Evolutionary conservation across 2,329 filamentous ascomycete species (phyloP), one percentile per base, ranked within the genome.

Genomic region (Neonectria punicea): DNA sequence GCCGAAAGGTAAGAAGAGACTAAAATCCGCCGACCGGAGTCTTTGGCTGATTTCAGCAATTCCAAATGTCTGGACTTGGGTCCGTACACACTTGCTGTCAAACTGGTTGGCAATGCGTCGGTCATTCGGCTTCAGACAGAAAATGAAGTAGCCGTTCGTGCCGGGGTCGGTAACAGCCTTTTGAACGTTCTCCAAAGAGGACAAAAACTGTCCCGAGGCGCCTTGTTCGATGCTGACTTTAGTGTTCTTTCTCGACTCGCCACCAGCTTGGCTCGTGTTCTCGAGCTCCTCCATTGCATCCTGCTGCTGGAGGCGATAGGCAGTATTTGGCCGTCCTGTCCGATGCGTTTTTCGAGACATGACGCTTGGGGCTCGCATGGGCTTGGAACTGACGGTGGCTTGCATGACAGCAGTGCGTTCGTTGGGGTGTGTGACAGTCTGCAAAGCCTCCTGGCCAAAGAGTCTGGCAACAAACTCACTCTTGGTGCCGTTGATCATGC

Each of bases 71-170:
- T 98, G 95, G 1, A 99, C 88, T 77, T 99, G 96, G 11, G 92
- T 93, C 4, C 96, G 90, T 22, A 99, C 96, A 77, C 96, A 99
- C 80, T 98, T 98, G 86, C 94, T 98, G 79, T 99, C 96, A 73
- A 98, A 99, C 76, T 99, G 96, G 72, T 99, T 99, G 67, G 96
- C 95, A 70, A 99, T 99, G 54, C 96, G 90, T 58, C 96, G 89
- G 77, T 99, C 96, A 73, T 99, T 99, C 22, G 96, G 95, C 81
- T 99, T 99, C 68, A 99, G 82, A 75, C 96, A 99, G 80, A 99
- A 98, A 49, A 99, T 88, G 73, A 98, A 98, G 80, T 99, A 99
- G 1, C 92, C 89, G 75, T 99, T 99, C 11, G 94, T 92, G 75
- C 94, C 93, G 4, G 91, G 88, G 2, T 92, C 89, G 2, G 89